phyloP scores from a whole-genome alignment of 108 stramenopile species.

The Pseudonitzschia multiseries region DNA sequence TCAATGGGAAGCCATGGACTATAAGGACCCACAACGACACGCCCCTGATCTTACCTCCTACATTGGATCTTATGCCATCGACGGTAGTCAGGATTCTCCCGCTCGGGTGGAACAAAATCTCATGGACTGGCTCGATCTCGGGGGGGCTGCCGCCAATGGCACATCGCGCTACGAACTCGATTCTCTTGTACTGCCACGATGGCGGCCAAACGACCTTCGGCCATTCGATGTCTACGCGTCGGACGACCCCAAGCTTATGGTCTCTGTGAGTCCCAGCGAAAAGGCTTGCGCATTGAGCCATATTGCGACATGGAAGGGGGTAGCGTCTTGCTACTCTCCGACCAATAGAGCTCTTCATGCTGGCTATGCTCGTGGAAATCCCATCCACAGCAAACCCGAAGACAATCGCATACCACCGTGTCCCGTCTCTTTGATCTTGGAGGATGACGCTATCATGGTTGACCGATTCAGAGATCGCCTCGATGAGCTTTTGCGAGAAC shows the following conservation, averaged over 20 bases:
- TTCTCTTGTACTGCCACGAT: constrained; percentile 52
- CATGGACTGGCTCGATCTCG: constrained; percentile 28
- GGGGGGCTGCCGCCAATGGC: background rate
- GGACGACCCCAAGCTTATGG: constrained; percentile 15
- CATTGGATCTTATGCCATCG: constrained; percentile 67
- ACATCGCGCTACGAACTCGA: constrained; percentile 23
- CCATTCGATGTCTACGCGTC: constrained; percentile 73
- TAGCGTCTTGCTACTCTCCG: background rate
- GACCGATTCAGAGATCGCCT: constrained; percentile 80
- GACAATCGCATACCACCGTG: constrained; percentile 47
- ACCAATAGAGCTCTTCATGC: background rate
- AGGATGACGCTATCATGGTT: constrained; percentile 82
- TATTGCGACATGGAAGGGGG: constrained; percentile 34
- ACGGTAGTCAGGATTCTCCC: constrained; percentile 47
- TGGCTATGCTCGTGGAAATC: constrained; percentile 9
- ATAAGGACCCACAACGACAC: background rate
- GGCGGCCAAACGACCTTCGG: constrained; percentile 74
- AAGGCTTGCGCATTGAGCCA: constrained; percentile 49
- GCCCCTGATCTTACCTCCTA: constrained; percentile 16
- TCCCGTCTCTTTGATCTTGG: constrained; percentile 76
- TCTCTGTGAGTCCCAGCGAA: constrained; percentile 34
- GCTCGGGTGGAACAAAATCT: constrained; percentile 42
- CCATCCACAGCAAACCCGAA: background rate
- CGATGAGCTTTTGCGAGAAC: constrained; percentile 54
- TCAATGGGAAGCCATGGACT: constrained; percentile 4